Conservation (phyloP, 495 filamentous ascomycete genomes). For the Talaromyces adpressus region DNA sequence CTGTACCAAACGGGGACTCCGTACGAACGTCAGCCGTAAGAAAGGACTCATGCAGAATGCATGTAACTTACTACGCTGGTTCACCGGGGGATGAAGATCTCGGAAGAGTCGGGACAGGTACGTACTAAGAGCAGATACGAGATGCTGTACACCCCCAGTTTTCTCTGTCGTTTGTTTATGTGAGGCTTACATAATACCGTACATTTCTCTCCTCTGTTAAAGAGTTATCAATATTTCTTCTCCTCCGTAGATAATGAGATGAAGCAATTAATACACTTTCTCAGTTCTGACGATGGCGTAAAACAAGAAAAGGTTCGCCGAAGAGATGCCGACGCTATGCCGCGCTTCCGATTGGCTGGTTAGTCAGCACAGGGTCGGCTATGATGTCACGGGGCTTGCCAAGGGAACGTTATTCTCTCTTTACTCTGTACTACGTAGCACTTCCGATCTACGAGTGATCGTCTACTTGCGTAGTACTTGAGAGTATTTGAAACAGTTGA, state of each 20-base stretch:
- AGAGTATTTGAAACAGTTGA: too few species aligned
- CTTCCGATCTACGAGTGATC: too few species aligned
- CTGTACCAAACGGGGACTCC: neutral
- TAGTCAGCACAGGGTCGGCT: neutral
- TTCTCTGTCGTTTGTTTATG: too few species aligned
- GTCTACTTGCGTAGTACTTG: too few species aligned
- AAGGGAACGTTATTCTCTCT: neutral
- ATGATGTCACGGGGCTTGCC: neutral
- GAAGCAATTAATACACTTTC: too few species aligned
- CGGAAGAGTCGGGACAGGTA: neutral
- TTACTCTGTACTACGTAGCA: neutral
- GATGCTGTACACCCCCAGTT: too few species aligned
- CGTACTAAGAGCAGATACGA: too few species aligned
- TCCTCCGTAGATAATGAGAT: too few species aligned
- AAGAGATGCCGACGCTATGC: neutral
- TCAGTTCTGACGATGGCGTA: neutral
- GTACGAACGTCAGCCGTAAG: neutral
- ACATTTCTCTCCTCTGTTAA: too few species aligned
- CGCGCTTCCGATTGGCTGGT: conserved; percentile 8
- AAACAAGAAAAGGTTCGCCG: neutral
- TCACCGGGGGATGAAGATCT: neutral
- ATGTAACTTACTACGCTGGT: neutral
- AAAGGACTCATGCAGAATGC: neutral
- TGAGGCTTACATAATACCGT: too few species aligned
- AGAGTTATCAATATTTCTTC: neutral